Conservation (phyloP, 2,329 filamentous ascomycete genomes). For the Colletotrichum sp. region DNA sequence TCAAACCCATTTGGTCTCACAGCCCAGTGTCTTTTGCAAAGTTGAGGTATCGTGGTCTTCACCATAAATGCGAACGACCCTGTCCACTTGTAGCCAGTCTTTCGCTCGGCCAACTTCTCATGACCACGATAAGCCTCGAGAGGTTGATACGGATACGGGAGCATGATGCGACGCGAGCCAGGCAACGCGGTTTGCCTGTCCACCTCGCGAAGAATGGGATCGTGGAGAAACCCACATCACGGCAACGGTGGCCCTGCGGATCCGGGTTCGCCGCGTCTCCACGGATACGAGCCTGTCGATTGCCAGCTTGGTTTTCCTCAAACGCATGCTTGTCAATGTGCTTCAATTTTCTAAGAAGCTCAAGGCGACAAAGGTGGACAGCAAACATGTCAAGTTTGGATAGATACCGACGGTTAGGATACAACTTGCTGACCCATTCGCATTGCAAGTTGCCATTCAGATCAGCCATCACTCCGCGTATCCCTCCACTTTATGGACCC, state of each 20-base stretch:
- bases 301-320: not conserved
- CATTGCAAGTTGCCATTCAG: not conserved
- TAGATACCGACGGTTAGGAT: not conserved
- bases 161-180: not conserved
- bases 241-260: not conserved
- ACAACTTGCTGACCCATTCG: not conserved
- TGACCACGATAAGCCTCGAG: not conserved
- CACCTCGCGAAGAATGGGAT: not conserved
- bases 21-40: not conserved
- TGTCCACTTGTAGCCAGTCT: not conserved
- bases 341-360: not conserved
- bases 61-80: not conserved
- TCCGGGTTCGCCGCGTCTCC: not conserved
- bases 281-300: not conserved
- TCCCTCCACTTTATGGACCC: not conserved
- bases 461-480: not conserved
- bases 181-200: not conserved
- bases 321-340: not conserved
- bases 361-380: not conserved
- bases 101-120: not conserved
- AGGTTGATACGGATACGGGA: not conserved
- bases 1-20: constrained; percentile 18
- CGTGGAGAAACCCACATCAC: not conserved
- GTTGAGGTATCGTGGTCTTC: not conserved
- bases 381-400: not conserved